Evolutionary conservation across 148 eudicot species (phyloP).

Genomic region (Cornus suecica): DNA sequence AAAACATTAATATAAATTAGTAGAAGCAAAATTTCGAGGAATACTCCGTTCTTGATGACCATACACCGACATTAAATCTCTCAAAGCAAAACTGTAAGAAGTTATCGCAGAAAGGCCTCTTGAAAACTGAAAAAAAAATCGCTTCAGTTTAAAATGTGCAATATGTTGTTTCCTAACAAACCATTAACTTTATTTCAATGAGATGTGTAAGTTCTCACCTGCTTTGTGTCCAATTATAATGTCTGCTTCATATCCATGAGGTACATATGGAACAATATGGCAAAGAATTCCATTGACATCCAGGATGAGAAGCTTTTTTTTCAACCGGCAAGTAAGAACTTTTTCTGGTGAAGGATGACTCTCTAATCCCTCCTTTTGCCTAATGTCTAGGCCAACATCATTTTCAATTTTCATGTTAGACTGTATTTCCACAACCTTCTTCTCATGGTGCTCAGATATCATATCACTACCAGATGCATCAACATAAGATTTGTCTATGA

Average conservation of each 20-base stretch:
- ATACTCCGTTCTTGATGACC: slow-evolving; percentile 83
- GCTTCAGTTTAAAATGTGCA: too few relatives aligned
- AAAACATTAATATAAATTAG: not conserved
- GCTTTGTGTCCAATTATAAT: slow-evolving; percentile 41
- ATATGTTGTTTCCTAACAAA: too few relatives aligned
- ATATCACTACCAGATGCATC: slow-evolving; percentile 4
- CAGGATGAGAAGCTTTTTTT: slow-evolving; percentile 75
- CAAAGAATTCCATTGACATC: slow-evolving; percentile 84
- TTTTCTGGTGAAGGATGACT: slow-evolving; percentile 9
- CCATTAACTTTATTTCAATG: too few relatives aligned
- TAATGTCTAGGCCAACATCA: slow-evolving; percentile 16
- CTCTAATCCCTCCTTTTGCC: too few relatives aligned
- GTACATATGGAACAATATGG: slow-evolving; percentile 38
- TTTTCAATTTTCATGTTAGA: not conserved
- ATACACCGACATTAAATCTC: slow-evolving; percentile 67
- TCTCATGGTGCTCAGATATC: slow-evolving; percentile 1
- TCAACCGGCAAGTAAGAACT: slow-evolving; percentile 7
- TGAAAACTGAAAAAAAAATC: slow-evolving; percentile 62
- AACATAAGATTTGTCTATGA: too few relatives aligned
- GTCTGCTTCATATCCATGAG: slow-evolving; percentile 36
- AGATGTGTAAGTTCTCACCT: slow-evolving; percentile 42
- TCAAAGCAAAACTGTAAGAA: slow-evolving; percentile 81
- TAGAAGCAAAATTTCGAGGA: slow-evolving; percentile 10
- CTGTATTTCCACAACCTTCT: slow-evolving; percentile 12
- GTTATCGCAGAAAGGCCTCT: slow-evolving; percentile 79